A percentile compares a stretch with the other conserved stretches of the same genome.
These are phyloP conservation scores for Sclerotinia spermophila DNA, from an alignment of 2,329 filamentous ascomycete genomes.

Conservation along the genomic window DNA sequence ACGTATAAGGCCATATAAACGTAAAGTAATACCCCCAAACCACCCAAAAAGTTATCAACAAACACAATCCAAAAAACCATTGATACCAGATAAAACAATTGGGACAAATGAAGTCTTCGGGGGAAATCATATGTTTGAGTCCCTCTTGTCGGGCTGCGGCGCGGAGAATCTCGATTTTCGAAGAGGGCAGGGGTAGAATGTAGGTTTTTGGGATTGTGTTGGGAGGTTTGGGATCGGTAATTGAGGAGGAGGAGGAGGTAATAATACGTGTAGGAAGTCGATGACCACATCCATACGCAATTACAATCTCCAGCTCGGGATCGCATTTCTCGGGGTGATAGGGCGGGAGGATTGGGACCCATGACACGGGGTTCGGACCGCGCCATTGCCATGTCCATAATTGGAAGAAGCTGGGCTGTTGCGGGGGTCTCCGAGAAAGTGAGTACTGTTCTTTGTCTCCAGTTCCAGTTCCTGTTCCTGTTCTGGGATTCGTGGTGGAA, in stretches of 20 bases:
- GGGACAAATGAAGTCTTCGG: background rate
- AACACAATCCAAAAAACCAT: background rate
- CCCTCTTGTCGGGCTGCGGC: background rate
- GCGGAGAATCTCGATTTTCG: background rate
- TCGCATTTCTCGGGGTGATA: background rate
- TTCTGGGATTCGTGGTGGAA: background rate
- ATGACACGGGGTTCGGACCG: background rate
- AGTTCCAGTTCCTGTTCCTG: background rate
- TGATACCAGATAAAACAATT: background rate
- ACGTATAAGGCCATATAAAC: background rate
- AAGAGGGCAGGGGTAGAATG: background rate
- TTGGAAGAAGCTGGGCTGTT: background rate
- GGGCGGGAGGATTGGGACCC: background rate
- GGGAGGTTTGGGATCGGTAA: background rate
- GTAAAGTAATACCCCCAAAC: background rate
- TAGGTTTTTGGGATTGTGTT: background rate
- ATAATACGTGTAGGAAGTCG: background rate
- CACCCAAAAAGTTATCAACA: background rate
- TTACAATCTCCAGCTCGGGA: background rate
- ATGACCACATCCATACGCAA: background rate
- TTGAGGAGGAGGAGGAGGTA: background rate
- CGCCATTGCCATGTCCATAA: constrained; percentile 5
- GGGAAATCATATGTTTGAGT: background rate
- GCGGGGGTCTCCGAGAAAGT: too few species aligned
- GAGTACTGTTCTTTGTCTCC: too few species aligned